Conservation (phyloP, 352 stramenopile species). For the Pythium myriotylum region DNA sequence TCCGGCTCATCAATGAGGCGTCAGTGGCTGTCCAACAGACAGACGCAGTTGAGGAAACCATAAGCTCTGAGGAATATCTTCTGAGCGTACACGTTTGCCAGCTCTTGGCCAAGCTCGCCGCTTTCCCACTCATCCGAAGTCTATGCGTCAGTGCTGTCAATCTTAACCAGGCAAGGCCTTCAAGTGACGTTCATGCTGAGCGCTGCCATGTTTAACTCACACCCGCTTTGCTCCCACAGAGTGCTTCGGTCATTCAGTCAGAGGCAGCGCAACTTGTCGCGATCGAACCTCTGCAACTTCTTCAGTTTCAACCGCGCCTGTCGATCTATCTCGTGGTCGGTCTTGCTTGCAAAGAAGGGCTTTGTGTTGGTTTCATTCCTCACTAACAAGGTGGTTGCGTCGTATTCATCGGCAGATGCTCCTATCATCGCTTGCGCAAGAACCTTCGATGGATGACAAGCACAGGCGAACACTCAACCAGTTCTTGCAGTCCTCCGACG, state of each 20-base stretch:
- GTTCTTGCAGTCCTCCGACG: constrained; percentile 75
- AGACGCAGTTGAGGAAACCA: constrained; percentile 45
- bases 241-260: constrained; percentile 64
- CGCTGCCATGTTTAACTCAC: background rate
- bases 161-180: constrained; percentile 65
- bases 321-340: constrained; percentile 79
- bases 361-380: constrained; percentile 21
- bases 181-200: background rate
- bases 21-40: constrained; percentile 43
- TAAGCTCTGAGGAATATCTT: constrained; percentile 65
- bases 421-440: constrained; percentile 50
- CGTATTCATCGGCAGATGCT: constrained; percentile 49
- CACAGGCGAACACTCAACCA: constrained; percentile 67
- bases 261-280: constrained; percentile 59
- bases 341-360: no score
- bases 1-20: constrained; percentile 59
- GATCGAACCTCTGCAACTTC: constrained; percentile 49
- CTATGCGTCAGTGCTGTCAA: constrained; percentile 63
- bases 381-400: background rate
- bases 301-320: constrained; percentile 64
- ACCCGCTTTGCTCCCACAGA: constrained; percentile 31
- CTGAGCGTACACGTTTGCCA: constrained; percentile 63
- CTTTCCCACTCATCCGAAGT: constrained; percentile 45
- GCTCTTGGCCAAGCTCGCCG: constrained; percentile 60
- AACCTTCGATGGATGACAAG: constrained; percentile 60